A percentile compares a stretch with the other conserved stretches of the same genome.
These are phyloP conservation scores for Cunninghamia lanceolata DNA, from an alignment of 75 land plant genomes.

Conservation along the genomic window DNA sequence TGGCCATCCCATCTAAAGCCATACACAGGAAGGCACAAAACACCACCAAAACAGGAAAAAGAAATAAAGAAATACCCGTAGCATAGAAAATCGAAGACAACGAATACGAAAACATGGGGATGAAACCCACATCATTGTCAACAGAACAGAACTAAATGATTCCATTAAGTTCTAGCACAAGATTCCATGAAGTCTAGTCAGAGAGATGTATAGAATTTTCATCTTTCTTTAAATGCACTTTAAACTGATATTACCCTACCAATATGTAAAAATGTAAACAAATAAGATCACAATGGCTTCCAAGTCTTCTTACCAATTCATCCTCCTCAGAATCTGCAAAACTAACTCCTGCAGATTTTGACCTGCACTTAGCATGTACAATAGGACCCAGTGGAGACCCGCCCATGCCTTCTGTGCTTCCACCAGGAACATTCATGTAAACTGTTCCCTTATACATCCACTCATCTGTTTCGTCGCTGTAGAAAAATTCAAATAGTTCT, in stretches of 20 bases:
- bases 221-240: background rate
- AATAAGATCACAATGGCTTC: background rate
- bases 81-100: background rate
- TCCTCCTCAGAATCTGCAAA: conserved; percentile 25
- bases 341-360: conserved; percentile 43
- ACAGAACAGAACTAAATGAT: background rate
- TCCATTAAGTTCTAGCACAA: conserved; percentile 1
- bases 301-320: conserved; percentile 26
- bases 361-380: conserved; percentile 81
- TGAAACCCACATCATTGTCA: background rate
- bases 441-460: conserved; percentile 99
- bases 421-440: conserved; percentile 75
- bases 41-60: background rate
- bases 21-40: background rate
- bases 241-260: background rate
- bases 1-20: background rate
- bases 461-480: conserved; percentile 93
- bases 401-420: conserved; percentile 47
- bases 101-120: background rate
- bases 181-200: background rate
- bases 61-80: background rate
- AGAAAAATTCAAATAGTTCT: conserved; percentile 94
- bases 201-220: background rate
- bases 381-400: conserved; percentile 66
- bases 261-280: background rate